phyloP scores from a whole-genome alignment of 345 rosid species.

The Dovyalis caffra region DNA sequence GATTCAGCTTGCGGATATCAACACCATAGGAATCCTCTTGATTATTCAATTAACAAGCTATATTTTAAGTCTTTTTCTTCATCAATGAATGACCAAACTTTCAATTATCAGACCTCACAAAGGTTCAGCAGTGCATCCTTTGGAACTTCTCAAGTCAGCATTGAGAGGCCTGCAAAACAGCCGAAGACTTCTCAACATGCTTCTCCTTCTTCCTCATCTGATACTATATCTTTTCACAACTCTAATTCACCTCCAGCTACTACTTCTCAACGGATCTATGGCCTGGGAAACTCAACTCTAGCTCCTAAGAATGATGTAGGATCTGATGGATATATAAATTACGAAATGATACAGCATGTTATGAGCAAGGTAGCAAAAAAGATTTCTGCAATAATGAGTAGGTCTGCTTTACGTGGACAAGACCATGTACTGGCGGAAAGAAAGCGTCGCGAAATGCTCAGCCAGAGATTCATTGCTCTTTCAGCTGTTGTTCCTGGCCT shows the following conservation, averaged over 20 bases:
- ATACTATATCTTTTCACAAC: constrained; percentile 46
- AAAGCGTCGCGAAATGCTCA: constrained; percentile 55
- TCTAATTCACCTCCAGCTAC: constrained; percentile 23
- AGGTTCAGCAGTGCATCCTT: background rate
- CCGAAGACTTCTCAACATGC: constrained; percentile 25
- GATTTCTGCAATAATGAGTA: constrained; percentile 7
- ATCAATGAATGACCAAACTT: constrained; percentile 8
- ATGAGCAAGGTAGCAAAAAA: constrained; percentile 19
- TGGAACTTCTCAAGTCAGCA: background rate
- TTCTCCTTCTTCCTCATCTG: constrained; percentile 35
- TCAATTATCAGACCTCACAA: constrained; percentile 13
- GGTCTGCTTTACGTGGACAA: constrained; percentile 42
- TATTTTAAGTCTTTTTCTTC: constrained; percentile 28
- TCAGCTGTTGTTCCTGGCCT: constrained; percentile 56
- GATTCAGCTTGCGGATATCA: constrained; percentile 29
- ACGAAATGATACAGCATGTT: constrained; percentile 6
- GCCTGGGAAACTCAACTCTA: too few species aligned
- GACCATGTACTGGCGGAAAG: constrained; percentile 56
- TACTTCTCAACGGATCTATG: too few species aligned
- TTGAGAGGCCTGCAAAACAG: constrained; percentile 37
- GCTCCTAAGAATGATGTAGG: too few species aligned
- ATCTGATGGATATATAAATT: too few species aligned
- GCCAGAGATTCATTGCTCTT: constrained; percentile 57
- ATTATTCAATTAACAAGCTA: constrained; percentile 28
- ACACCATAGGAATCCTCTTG: constrained; percentile 25